Percentiles rank a stretch among this genome's conserved stretches.
These are phyloP conservation scores for Lactarius hatsudake DNA, from an alignment of 768 basidiomycete genomes.

Conservation along the genomic window DNA sequence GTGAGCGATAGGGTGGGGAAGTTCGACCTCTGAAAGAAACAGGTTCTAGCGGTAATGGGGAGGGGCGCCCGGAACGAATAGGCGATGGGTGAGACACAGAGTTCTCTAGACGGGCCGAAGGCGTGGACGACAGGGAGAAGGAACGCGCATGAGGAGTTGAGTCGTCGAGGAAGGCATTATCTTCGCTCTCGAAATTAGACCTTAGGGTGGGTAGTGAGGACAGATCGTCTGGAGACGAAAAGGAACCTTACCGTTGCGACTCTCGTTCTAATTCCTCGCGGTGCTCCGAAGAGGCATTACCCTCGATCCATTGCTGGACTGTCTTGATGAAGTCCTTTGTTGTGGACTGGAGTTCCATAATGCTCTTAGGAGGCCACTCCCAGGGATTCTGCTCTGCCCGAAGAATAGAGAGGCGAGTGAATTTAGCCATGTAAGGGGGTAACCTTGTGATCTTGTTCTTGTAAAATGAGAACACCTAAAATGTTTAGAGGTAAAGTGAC, in stretches of 20 bases:
- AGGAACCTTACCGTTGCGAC: slow-evolving; percentile 36
- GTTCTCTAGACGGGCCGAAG: slow-evolving; percentile 45
- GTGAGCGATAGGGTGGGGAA: slow-evolving; percentile 48
- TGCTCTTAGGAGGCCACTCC: slow-evolving; percentile 79
- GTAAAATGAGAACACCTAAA: slow-evolving; percentile 80
- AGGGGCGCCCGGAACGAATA: slow-evolving; percentile 41
- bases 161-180: slow-evolving; percentile 4
- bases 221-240: neutral
- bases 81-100: neutral
- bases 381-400: slow-evolving; percentile 90
- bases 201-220: slow-evolving; percentile 35
- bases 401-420: slow-evolving; percentile 69
- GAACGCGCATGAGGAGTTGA: slow-evolving; percentile 47
- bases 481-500: slow-evolving; percentile 2
- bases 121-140: slow-evolving; percentile 59
- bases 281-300: slow-evolving; percentile 39
- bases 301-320: slow-evolving; percentile 75
- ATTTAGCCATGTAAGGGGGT: slow-evolving; percentile 74
- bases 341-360: slow-evolving; percentile 48
- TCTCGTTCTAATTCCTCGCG: slow-evolving; percentile 41
- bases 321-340: slow-evolving; percentile 70
- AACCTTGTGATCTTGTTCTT: slow-evolving; percentile 81
- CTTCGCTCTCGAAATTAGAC: slow-evolving; percentile 10
- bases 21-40: slow-evolving; percentile 34
- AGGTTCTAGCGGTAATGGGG: slow-evolving; percentile 49